These are phyloP conservation scores for Tetrapyrgos nigripes DNA, from an alignment of 1,284 basidiomycete genomes.

Conservation along the genomic window DNA sequence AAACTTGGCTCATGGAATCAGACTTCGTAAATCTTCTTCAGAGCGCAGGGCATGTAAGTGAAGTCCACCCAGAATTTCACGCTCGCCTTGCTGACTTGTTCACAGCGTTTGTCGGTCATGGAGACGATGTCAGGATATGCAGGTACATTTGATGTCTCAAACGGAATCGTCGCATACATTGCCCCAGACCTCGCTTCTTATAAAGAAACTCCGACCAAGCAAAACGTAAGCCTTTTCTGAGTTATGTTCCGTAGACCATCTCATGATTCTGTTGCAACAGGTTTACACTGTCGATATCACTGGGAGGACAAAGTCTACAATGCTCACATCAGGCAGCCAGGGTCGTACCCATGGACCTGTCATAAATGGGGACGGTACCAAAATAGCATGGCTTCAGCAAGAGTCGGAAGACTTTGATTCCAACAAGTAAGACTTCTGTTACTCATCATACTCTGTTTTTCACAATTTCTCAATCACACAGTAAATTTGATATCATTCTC, in stretches of 20 bases:
- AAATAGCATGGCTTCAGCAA: constrained; percentile 86
- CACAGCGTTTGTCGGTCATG: constrained; percentile 67
- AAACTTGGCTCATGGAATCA: constrained; percentile 57
- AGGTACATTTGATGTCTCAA: constrained; percentile 79
- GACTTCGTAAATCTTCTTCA: constrained; percentile 67
- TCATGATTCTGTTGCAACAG: constrained; percentile 47
- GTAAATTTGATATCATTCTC: constrained; percentile 69
- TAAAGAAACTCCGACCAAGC: constrained; percentile 80
- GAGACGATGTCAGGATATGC: constrained; percentile 78
- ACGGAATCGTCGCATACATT: constrained; percentile 77
- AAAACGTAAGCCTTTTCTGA: constrained; percentile 58
- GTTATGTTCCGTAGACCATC: neutral
- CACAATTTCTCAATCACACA: constrained; percentile 3
- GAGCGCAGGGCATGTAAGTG: constrained; percentile 65
- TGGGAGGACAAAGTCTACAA: constrained; percentile 52
- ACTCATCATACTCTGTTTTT: neutral
- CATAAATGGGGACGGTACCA: constrained; percentile 70
- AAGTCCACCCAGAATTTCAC: constrained; percentile 1
- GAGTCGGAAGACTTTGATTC: constrained; percentile 88
- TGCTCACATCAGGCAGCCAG: constrained; percentile 82
- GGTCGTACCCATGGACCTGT: constrained; percentile 79
- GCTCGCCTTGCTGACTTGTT: constrained; percentile 8
- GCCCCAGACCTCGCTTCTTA: constrained; percentile 80
- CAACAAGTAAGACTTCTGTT: constrained; percentile 65
- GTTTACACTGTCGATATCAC: constrained; percentile 68